A percentile compares a stretch with the other conserved stretches of the same genome.
phyloP scores from a whole-genome alignment of 2,329 filamentous ascomycete species.

The Mycogone perniciosa region DNA sequence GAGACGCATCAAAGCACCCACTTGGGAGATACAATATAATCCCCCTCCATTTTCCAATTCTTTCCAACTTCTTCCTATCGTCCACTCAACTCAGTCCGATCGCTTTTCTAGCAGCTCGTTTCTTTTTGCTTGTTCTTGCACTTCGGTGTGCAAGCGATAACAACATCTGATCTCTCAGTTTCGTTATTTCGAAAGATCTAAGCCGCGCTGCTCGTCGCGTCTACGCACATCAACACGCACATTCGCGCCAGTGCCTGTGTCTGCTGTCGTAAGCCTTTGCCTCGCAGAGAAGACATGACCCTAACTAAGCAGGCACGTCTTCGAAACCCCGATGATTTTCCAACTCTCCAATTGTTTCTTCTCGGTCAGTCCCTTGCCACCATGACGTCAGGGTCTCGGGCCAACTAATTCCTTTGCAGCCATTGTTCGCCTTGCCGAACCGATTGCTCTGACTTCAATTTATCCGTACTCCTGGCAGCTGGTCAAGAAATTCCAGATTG shows the following conservation, averaged over 20 bases:
- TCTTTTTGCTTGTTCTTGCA: slow-evolving; percentile 3
- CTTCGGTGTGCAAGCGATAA: neutral
- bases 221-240: slow-evolving; percentile 13
- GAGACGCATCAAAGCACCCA: too few relatives aligned
- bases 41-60: neutral
- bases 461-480: slow-evolving; percentile 88
- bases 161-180: slow-evolving; percentile 1
- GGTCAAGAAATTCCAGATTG: slow-evolving; percentile 69
- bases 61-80: neutral
- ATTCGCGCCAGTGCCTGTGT: slow-evolving; percentile 28
- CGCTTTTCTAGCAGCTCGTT: neutral
- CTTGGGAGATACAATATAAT: too few relatives aligned
- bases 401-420: slow-evolving; percentile 43
- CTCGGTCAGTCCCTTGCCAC: slow-evolving; percentile 55
- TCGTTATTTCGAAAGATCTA: too few relatives aligned
- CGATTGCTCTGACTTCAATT: slow-evolving; percentile 87
- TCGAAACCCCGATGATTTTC: slow-evolving; percentile 68
- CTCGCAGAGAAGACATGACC: slow-evolving; percentile 42
- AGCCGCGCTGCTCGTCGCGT: neutral
- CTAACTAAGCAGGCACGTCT: slow-evolving; percentile 43
- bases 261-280: slow-evolving; percentile 38
- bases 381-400: neutral
- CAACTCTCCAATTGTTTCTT: slow-evolving; percentile 73
- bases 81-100: neutral
- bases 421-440: slow-evolving; percentile 87